Evolutionary conservation across 2,329 filamentous ascomycete genomes (phyloP).

Genomic region (Sphaceloma murrayae): DNA sequence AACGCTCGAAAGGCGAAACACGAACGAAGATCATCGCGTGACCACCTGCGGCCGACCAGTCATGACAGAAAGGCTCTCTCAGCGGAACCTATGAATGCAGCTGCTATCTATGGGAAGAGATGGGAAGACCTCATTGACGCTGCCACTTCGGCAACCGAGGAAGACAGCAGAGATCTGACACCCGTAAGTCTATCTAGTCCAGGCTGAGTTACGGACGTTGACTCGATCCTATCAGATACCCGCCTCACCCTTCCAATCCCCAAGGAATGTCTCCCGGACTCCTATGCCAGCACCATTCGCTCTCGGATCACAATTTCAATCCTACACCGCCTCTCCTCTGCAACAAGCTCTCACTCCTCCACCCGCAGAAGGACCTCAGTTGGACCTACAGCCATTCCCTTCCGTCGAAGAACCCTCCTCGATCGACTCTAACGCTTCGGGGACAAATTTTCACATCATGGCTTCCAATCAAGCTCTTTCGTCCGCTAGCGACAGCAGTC

Average conservation of each 20-base stretch:
- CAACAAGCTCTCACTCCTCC: conserved; percentile 87
- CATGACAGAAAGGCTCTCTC: conserved; percentile 74
- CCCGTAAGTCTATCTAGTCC: conserved; percentile 47
- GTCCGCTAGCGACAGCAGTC: conserved; percentile 47
- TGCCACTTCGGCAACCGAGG: conserved; percentile 84
- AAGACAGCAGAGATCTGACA: conserved; percentile 78
- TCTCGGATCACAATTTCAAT: conserved; percentile 44
- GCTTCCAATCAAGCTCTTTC: conserved; percentile 38
- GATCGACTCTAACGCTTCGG: conserved; percentile 60
- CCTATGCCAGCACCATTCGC: conserved; percentile 51
- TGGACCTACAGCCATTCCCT: conserved; percentile 61
- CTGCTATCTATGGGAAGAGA: conserved; percentile 65
- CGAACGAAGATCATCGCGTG: conserved; percentile 69
- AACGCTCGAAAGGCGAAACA: conserved; percentile 66
- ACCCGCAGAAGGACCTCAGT: conserved; percentile 28
- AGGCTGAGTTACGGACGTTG: neutral
- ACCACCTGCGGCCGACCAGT: conserved; percentile 58
- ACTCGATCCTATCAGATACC: conserved; percentile 30
- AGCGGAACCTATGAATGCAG: conserved; percentile 70
- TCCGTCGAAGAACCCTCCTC: conserved; percentile 65
- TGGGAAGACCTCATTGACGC: conserved; percentile 97
- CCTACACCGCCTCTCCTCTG: conserved; percentile 80
- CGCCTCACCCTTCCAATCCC: conserved; percentile 42
- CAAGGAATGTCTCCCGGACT: conserved; percentile 45
- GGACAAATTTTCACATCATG: conserved; percentile 53